phyloP scores from a whole-genome alignment of 208 protist species.

The Acanthamoeba sp. region DNA sequence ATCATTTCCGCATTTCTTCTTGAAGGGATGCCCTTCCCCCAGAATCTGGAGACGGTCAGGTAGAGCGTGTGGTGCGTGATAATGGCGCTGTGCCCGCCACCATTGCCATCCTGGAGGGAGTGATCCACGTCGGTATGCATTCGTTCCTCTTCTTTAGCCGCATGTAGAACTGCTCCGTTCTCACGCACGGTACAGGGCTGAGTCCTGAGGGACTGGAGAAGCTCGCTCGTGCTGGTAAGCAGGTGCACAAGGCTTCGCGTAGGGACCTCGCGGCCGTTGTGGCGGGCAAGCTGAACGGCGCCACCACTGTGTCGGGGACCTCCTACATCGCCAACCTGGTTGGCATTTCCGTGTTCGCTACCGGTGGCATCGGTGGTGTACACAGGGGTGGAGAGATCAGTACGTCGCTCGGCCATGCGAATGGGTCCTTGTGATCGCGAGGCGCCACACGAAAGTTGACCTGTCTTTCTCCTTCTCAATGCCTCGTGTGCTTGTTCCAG shows the following conservation, averaged over 20 bases:
- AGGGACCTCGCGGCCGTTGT: constrained; percentile 91
- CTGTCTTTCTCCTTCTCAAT: not conserved
- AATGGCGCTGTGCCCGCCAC: constrained; percentile 93
- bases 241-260: constrained; percentile 88
- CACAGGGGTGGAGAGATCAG: constrained; percentile 88
- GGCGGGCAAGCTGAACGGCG: constrained; percentile 81
- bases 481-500: not conserved
- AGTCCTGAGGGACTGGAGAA: constrained; percentile 34
- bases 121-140: constrained; percentile 89
- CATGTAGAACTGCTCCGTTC: not conserved
- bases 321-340: constrained; percentile 88
- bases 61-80: constrained; percentile 90
- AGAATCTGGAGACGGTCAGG: constrained; percentile 90
- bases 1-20: not conserved
- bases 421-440: too few species aligned
- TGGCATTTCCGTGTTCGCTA: constrained; percentile 92
- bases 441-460: too few species aligned
- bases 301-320: constrained; percentile 93
- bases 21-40: constrained; percentile 91
- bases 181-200: constrained; percentile 9
- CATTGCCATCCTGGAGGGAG: constrained; percentile 93
- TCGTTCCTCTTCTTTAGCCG: not conserved
- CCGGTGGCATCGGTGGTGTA: constrained; percentile 94
- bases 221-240: constrained; percentile 69
- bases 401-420: constrained; percentile 10